Percentiles rank a stretch among this genome's conserved stretches.
Conservation (phyloP, 805 yeast species). For the Zygoascus ofunaensis region DNA sequence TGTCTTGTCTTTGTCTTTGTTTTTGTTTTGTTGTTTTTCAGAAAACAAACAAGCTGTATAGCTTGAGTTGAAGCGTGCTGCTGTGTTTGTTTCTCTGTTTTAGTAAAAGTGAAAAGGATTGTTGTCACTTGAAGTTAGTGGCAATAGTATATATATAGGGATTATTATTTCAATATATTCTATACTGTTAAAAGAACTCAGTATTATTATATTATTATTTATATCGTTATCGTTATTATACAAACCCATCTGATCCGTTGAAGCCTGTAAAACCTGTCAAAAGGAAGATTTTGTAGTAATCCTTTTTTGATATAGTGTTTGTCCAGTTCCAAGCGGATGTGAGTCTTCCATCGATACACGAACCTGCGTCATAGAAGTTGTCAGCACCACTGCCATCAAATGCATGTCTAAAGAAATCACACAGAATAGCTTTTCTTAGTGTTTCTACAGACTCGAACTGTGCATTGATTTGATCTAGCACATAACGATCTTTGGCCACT, state of each 20-base stretch:
- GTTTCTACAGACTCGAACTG: constrained; percentile 50
- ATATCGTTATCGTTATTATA: too few relatives aligned
- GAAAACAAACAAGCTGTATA: too few relatives aligned
- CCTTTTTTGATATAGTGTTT: constrained; percentile 56
- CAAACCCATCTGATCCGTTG: constrained; percentile 48
- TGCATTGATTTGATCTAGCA: constrained; percentile 42
- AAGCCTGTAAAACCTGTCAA: constrained; percentile 67
- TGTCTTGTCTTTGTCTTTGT: too few relatives aligned
- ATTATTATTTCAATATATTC: too few relatives aligned
- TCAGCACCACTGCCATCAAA: constrained; percentile 80
- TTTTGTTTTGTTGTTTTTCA: too few relatives aligned
- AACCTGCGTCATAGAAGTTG: constrained; percentile 74
- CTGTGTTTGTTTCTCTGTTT: too few relatives aligned
- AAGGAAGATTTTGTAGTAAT: constrained; percentile 54
- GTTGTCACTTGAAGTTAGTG: too few relatives aligned
- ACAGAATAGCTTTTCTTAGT: constrained; percentile 38
- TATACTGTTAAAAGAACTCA: too few relatives aligned
- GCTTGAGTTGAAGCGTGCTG: too few relatives aligned
- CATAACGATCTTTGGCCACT: constrained; percentile 40
- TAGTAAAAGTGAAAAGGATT: too few relatives aligned
- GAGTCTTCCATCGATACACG: constrained; percentile 74
- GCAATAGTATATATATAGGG: too few relatives aligned
- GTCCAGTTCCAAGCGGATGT: constrained; percentile 83
- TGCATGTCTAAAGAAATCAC: constrained; percentile 49
- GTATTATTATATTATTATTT: too few relatives aligned